These are phyloP conservation scores for Echeveria elegans DNA, from an alignment of 164 flowering plant genomes.

Conservation along the genomic window DNA sequence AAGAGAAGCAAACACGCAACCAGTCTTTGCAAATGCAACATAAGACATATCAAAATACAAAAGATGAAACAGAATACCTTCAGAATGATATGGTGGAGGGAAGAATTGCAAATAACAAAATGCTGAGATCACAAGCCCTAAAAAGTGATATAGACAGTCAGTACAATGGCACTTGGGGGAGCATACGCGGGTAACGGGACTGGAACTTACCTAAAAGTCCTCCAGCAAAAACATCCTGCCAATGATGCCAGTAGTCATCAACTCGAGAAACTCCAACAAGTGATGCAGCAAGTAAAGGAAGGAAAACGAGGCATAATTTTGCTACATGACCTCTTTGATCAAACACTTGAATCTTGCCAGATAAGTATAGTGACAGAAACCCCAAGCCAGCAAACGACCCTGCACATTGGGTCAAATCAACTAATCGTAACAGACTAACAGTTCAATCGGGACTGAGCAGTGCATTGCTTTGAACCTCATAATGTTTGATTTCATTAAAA, in stretches of 20 bases:
- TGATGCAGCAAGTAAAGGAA: constrained; percentile 51
- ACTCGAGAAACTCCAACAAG: constrained; percentile 68
- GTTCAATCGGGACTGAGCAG: not conserved
- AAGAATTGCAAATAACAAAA: constrained; percentile 58
- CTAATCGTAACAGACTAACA: not conserved
- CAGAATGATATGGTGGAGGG: constrained; percentile 46
- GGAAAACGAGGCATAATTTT: constrained; percentile 50
- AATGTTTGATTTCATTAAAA: not conserved
- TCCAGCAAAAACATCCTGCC: constrained; percentile 80
- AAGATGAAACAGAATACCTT: constrained; percentile 21
- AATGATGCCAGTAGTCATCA: constrained; percentile 83
- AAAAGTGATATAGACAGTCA: not conserved
- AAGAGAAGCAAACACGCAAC: not conserved
- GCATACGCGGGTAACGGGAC: not conserved
- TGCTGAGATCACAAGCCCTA: constrained; percentile 43
- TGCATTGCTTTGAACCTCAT: not conserved
- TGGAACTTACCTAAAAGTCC: constrained; percentile 46
- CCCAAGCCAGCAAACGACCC: constrained; percentile 75
- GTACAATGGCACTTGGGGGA: not conserved
- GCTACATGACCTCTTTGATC: constrained; percentile 61
- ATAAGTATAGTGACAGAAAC: constrained; percentile 50
- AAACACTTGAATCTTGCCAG: constrained; percentile 60
- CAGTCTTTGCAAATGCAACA: not conserved
- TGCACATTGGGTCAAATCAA: constrained; percentile 20
- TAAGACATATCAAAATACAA: not conserved